These are phyloP conservation scores for Phaeophleospora eucalypticola DNA, from an alignment of 2,329 filamentous ascomycete genomes.

Conservation along the genomic window DNA sequence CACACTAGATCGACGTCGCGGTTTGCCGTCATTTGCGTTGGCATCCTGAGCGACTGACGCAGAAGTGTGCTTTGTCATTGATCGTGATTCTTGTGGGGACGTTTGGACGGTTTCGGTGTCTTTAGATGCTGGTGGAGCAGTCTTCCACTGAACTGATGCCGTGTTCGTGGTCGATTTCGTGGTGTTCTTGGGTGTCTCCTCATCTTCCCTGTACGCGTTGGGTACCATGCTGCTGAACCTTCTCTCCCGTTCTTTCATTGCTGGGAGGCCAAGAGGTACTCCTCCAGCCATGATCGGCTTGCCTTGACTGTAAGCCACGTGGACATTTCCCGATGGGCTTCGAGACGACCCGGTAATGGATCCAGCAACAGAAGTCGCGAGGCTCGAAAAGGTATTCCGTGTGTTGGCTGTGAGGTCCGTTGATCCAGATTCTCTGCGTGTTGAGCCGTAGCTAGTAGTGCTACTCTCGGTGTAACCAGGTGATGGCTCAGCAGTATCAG, in stretches of 20 bases:
- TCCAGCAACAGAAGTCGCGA: not conserved
- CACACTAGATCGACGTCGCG: not conserved
- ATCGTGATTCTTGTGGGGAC: no score
- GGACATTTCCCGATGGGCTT: not conserved
- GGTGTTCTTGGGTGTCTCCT: not conserved
- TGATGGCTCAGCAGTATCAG: not conserved
- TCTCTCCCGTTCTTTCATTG: conserved; percentile 2
- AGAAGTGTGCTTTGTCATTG: no score
- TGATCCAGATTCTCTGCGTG: conserved; percentile 4
- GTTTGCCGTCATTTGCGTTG: not conserved
- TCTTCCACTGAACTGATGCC: not conserved
- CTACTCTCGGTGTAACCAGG: conserved; percentile 1
- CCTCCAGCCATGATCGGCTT: conserved; percentile 6
- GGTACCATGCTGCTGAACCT: not conserved
- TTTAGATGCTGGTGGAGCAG: not conserved
- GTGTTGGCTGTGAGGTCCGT: conserved; percentile 5
- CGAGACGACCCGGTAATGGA: conserved; percentile 4
- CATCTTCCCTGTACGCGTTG: not conserved
- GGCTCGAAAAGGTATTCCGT: conserved; percentile 2
- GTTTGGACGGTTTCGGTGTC: no score
- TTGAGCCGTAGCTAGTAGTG: conserved; percentile 4
- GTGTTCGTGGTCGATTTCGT: not conserved
- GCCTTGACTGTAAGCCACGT: not conserved
- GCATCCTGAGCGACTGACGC: not conserved
- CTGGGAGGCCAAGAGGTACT: conserved; percentile 1